A percentile compares a stretch with the other conserved stretches of the same genome.
Evolutionary conservation across 2,329 filamentous ascomycete species (phyloP).

Genomic region (Trichoderma atroviride): DNA sequence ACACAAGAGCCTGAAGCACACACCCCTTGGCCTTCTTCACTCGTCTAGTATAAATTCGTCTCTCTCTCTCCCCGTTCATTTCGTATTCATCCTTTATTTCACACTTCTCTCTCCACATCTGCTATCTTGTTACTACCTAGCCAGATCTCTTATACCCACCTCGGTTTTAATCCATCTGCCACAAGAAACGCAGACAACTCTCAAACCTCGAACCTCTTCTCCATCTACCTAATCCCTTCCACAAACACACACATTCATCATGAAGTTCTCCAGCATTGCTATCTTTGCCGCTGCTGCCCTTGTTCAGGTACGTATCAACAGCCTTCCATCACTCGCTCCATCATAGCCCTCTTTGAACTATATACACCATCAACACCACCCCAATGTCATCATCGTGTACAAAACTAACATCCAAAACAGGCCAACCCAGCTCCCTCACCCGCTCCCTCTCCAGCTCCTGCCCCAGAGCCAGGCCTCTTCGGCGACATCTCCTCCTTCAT

Average conservation of each 20-base stretch:
- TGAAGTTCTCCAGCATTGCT: slow-evolving; percentile 44
- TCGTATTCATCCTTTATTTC: background rate
- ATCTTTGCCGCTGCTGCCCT: slow-evolving; percentile 39
- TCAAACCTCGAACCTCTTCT: background rate
- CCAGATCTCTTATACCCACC: background rate
- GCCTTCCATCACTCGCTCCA: background rate
- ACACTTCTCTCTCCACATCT: background rate
- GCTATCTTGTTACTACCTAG: background rate
- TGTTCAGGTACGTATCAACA: slow-evolving; percentile 35
- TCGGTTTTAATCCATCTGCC: background rate
- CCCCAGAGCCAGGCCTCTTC: slow-evolving; percentile 25
- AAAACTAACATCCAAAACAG: background rate
- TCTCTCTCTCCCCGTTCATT: background rate
- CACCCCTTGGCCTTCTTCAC: background rate
- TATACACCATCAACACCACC: background rate
- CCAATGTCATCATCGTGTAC: background rate
- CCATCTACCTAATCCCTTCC: background rate
- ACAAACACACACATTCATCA: slow-evolving; percentile 30
- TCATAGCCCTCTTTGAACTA: no score
- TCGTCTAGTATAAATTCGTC: background rate
- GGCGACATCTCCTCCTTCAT: slow-evolving; percentile 27
- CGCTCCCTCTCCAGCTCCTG: slow-evolving; percentile 26
- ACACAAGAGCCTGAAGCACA: background rate
- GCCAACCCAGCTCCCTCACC: slow-evolving; percentile 16
- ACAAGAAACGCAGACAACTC: background rate